phyloP scores from a whole-genome alignment of 2,329 filamentous ascomycete species.

The Fusarium bulbicola region DNA sequence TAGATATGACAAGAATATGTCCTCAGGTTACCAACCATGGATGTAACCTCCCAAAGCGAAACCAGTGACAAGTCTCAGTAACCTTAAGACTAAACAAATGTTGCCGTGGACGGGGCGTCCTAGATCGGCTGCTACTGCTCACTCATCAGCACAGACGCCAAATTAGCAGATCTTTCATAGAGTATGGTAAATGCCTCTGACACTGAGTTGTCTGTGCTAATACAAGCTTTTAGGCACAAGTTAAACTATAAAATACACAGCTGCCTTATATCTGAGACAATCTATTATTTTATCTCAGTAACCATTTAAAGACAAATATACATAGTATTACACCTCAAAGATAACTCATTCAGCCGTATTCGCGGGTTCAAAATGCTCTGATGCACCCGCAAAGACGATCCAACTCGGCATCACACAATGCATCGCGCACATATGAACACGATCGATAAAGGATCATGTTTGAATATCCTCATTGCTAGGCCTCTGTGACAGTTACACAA shows the following conservation, averaged over 20 bases:
- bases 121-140: rapidly evolving
- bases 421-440: background rate
- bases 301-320: background rate
- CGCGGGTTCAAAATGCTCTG: rapidly evolving
- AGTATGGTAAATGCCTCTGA: background rate
- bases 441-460: rapidly evolving
- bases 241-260: background rate
- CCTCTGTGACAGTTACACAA: background rate
- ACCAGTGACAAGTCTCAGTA: background rate
- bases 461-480: rapidly evolving
- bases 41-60: too few relatives aligned
- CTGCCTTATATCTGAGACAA: background rate
- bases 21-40: background rate
- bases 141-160: background rate
- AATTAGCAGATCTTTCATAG: too few relatives aligned
- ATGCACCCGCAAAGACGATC: too few relatives aligned
- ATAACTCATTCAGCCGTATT: background rate
- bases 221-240: background rate
- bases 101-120: background rate
- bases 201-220: background rate
- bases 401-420: background rate
- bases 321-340: rapidly evolving
- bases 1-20: background rate
- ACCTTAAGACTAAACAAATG: rapidly evolving
- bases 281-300: background rate